Evolutionary conservation across 257 asterid genomes (phyloP), one percentile per base, ranked within the genome.

Genomic region (Gardenia jasminoides): DNA sequence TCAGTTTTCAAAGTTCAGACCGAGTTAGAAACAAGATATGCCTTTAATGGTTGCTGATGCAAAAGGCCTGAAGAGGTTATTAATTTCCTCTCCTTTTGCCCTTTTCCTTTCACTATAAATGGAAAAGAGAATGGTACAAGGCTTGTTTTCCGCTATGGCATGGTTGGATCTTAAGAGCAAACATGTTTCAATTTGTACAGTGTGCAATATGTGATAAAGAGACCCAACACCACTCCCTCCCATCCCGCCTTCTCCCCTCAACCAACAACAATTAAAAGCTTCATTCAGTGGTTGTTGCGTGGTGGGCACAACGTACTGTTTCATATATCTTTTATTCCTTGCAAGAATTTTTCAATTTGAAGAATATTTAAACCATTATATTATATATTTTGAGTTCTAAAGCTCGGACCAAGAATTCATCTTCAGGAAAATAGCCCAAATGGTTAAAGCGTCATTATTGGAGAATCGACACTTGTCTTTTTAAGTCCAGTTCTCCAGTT

Each of bases 31-130:
- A 66, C 85, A 81, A 75, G 36, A 56, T 48, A 77, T 36, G 80
- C 26, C 85, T 78, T 84, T 75, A 75, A 70, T 81, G 81, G 58
- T 33, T 62, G 80, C 68, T 77, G 82, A 77, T 80, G 78, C 77
- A 3, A 67, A 73, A 22, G 43, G 50, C n/a, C 62, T n/a, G 76
- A 72, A 59, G 66, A 64, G 11, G 12, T 41, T 73, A 72, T 72
- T 82, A 72, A 78, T 36, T 68, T 79, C 77, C 30, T 58, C 39
- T 73, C 64, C 28, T 76, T 61, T 28, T 74, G 67, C 30, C 65
- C 47, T 22, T 48, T 65, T 58, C 54, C 76, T 80, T 68, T 75
- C 76, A 26, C 80, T 52, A 81, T 86, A 79, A 79, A 77, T 77
- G 86, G 87, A 47, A 52, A 82, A 66, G 66, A 24, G 80, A 86